Evolutionary conservation across 225 moss, liverwort and hornwort species (phyloP).

Genomic region (Bryoerythrophyllum caledonicum): DNA sequence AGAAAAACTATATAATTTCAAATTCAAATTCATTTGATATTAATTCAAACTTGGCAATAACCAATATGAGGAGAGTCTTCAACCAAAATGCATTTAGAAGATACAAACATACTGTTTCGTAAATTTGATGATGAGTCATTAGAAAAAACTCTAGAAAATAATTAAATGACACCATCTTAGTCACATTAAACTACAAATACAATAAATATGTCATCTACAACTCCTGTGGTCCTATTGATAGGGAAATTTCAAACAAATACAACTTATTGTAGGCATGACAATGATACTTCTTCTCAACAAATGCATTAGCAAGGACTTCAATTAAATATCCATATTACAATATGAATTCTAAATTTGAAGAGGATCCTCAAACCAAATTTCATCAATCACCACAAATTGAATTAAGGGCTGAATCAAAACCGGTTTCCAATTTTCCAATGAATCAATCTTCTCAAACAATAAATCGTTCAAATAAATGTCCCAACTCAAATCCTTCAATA

Average conservation of each 20-base stretch:
- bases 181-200: not conserved
- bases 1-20: accelerated
- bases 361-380: not conserved
- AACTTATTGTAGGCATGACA: not conserved
- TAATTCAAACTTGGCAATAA: accelerated
- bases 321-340: not conserved
- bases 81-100: not conserved
- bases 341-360: not conserved
- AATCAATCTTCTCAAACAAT: not conserved
- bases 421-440: not conserved
- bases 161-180: not conserved
- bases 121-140: not conserved
- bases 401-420: not conserved
- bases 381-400: not conserved
- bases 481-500: not conserved
- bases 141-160: not conserved
- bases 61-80: accelerated
- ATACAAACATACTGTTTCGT: accelerated
- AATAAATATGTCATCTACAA: not conserved
- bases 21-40: not conserved
- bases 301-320: not conserved
- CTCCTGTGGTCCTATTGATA: not conserved
- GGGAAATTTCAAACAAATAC: not conserved
- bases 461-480: not conserved
- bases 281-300: not conserved